These are phyloP conservation scores for Aspergillus sp. DNA, from an alignment of 2,329 filamentous ascomycete genomes.

Conservation along the genomic window DNA sequence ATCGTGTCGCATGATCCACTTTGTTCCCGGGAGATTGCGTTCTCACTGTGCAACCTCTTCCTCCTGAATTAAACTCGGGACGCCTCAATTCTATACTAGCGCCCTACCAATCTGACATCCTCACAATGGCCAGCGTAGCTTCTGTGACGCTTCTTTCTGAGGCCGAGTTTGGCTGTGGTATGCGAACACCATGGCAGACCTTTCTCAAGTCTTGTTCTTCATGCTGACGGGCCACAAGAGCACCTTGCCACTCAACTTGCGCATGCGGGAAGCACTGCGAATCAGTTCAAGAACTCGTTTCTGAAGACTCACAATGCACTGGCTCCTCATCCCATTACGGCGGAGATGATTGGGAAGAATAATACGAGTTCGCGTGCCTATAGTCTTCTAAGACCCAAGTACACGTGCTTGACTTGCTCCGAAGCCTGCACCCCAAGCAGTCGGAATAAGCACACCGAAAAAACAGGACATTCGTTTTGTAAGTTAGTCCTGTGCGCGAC, in stretches of 20 bases:
- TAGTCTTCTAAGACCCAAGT: conserved; percentile 38
- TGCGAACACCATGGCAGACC: conserved; percentile 12
- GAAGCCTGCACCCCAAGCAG: conserved; percentile 31
- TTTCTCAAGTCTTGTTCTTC: conserved; percentile 1
- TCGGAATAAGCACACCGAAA: conserved; percentile 36
- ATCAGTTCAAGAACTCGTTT: conserved; percentile 36
- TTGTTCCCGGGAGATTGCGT: neutral
- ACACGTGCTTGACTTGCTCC: conserved; percentile 39
- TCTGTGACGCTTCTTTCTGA: conserved; percentile 35
- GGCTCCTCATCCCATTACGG: conserved; percentile 27
- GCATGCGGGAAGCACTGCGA: conserved; percentile 31
- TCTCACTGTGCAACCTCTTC: neutral
- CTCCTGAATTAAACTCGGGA: neutral
- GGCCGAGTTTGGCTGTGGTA: conserved; percentile 44
- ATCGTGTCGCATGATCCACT: neutral
- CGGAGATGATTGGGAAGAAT: conserved; percentile 18
- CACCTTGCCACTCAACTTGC: conserved; percentile 38
- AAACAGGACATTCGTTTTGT: conserved; percentile 44
- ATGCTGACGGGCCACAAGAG: conserved; percentile 30
- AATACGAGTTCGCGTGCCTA: conserved; percentile 22
- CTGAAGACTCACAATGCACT: conserved; percentile 32
- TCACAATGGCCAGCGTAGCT: conserved; percentile 35
- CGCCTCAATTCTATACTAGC: neutral
- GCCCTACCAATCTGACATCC: neutral
- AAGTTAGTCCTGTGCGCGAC: conserved; percentile 14